phyloP scores from a whole-genome alignment of 1,284 basidiomycete species.

The Ustilago cynodontis region DNA sequence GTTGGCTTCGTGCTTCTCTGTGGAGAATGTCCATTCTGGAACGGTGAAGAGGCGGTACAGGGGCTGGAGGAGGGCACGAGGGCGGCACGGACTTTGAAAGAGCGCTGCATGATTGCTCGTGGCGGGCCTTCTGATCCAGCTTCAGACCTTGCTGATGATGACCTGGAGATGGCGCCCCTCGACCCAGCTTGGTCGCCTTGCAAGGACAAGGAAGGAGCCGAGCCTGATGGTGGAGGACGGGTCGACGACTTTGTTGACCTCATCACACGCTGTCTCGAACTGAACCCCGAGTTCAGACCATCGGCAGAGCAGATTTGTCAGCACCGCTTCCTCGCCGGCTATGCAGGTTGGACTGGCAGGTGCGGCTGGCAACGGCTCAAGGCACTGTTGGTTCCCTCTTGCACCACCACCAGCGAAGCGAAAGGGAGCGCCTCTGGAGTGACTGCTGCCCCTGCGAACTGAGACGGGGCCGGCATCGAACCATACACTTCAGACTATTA shows the following conservation, averaged over 20 bases:
- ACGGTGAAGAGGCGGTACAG: constrained; percentile 63
- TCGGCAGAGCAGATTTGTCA: constrained; percentile 83
- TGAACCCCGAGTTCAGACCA: constrained; percentile 75
- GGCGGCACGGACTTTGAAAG: constrained; percentile 56
- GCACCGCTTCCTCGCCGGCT: constrained; percentile 81
- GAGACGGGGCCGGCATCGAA: neutral
- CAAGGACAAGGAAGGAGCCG: constrained; percentile 42
- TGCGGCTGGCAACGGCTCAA: constrained; percentile 64
- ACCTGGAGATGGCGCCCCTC: constrained; percentile 27
- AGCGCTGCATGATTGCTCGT: constrained; percentile 53
- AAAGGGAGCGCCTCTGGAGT: constrained; percentile 8
- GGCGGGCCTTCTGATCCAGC: constrained; percentile 37
- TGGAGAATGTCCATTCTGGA: constrained; percentile 89
- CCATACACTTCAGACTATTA: neutral
- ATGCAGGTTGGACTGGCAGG: constrained; percentile 71
- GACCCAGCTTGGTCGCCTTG: constrained; percentile 38
- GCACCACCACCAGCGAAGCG: constrained; percentile 22
- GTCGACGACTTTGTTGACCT: constrained; percentile 83
- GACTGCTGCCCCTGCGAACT: neutral
- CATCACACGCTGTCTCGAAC: constrained; percentile 81
- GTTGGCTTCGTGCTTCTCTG: constrained; percentile 95
- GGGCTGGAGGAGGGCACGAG: constrained; percentile 63
- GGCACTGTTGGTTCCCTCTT: constrained; percentile 27
- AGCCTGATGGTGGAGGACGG: constrained; percentile 80
- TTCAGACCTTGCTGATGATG: constrained; percentile 14